phyloP scores from a whole-genome alignment of 1,139 yeast genomes.

The Torulaspora globosa region DNA sequence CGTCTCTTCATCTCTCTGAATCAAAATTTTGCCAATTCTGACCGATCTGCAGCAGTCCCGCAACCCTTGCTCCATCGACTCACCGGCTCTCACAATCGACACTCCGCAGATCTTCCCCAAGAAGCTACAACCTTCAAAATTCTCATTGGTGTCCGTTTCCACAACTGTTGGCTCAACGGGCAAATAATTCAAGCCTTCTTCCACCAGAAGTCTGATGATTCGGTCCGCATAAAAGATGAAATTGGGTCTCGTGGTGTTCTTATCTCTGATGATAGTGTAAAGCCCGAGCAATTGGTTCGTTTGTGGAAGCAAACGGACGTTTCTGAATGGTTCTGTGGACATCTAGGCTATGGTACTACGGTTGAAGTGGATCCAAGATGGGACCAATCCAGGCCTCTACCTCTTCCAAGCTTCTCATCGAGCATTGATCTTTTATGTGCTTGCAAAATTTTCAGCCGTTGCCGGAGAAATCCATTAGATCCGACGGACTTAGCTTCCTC shows the following conservation, averaged over 20 bases:
- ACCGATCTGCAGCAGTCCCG: conserved; percentile 97
- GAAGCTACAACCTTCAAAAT: conserved; percentile 74
- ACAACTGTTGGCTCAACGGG: conserved; percentile 72
- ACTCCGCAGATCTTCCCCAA: conserved; percentile 96
- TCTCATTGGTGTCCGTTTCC: conserved; percentile 71
- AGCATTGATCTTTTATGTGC: neutral
- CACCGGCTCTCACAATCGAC: conserved; percentile 96
- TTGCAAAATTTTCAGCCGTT: neutral
- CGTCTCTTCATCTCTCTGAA: conserved; percentile 96
- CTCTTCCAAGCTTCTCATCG: neutral
- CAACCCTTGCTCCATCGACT: conserved; percentile 96
- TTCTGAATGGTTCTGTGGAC: conserved; percentile 39
- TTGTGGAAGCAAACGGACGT: conserved; percentile 73
- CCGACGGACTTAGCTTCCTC: neutral
- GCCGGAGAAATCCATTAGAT: conserved; percentile 1
- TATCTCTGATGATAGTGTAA: conserved; percentile 85
- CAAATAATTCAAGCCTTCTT: conserved; percentile 87
- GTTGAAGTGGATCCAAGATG: neutral
- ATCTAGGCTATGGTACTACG: conserved; percentile 9
- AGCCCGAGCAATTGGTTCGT: conserved; percentile 85
- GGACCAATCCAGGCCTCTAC: neutral
- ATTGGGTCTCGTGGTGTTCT: conserved; percentile 74
- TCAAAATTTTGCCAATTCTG: conserved; percentile 89
- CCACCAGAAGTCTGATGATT: conserved; percentile 86
- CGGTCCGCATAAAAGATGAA: conserved; percentile 93